Conservation (phyloP, 352 stramenopile species). For the Phytophthora melonis region DNA sequence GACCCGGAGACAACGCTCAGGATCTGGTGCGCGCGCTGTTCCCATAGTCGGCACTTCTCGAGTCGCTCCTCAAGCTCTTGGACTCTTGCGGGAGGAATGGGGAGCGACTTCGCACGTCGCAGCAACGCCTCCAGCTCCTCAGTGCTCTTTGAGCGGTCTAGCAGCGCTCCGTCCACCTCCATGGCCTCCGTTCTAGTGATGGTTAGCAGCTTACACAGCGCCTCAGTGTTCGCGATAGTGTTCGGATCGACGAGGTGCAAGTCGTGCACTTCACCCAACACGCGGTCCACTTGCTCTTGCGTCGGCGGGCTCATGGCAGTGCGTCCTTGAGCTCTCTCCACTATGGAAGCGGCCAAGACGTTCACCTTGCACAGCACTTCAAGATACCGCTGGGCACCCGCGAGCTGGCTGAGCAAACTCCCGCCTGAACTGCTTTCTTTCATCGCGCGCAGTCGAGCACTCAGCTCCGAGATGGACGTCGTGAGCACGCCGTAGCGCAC, state of each 20-base stretch:
- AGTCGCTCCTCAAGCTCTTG: constrained; percentile 65
- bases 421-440: constrained; percentile 24
- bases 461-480: constrained; percentile 19
- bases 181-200: constrained; percentile 35
- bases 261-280: constrained; percentile 44
- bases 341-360: constrained; percentile 30
- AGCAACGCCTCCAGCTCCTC: constrained; percentile 61
- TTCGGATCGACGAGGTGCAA: constrained; percentile 21
- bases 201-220: constrained; percentile 46
- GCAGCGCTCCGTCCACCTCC: constrained; percentile 42
- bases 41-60: constrained; percentile 62
- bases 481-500: constrained; percentile 29
- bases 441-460: constrained; percentile 20
- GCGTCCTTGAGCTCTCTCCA: constrained; percentile 16
- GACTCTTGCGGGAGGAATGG: constrained; percentile 50
- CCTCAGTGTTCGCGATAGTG: constrained; percentile 50
- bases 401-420: constrained; percentile 28
- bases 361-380: constrained; percentile 47
- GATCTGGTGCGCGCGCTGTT: constrained; percentile 56
- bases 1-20: constrained; percentile 31
- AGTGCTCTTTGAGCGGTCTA: constrained; percentile 51
- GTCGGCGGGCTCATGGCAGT: constrained; percentile 29
- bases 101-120: constrained; percentile 39
- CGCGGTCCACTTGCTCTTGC: constrained; percentile 37
- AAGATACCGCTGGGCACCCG: constrained; percentile 32